A percentile compares a stretch with the other conserved stretches of the same genome.
Conservation (phyloP, 179 eudicot species). For the Heliamphora pulchella region DNA sequence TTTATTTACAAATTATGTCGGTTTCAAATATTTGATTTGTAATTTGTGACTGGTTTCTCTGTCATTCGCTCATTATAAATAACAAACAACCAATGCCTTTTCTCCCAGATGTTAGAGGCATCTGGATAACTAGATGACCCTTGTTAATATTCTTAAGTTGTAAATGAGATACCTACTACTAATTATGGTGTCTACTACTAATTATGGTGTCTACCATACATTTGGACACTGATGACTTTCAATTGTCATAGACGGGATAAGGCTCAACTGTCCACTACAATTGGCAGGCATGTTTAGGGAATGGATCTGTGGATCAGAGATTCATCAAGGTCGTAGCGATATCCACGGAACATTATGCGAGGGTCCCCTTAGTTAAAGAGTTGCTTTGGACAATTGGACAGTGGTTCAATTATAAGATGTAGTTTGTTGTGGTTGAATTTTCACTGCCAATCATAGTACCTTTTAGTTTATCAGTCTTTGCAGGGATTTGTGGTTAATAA, state of each 20-base stretch:
- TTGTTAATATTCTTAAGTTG: background rate
- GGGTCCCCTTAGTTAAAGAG: too few species aligned
- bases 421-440: too few species aligned
- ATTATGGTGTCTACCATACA: background rate
- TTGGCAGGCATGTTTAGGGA: background rate
- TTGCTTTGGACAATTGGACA: too few species aligned
- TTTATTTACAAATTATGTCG: background rate
- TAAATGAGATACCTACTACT: background rate
- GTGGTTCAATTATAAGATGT: too few species aligned
- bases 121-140: too few species aligned
- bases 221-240: background rate
- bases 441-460: too few species aligned
- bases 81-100: too few species aligned
- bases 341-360: background rate
- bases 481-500: too few species aligned
- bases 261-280: background rate
- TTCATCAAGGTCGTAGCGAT: background rate
- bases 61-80: too few species aligned
- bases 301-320: background rate
- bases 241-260: background rate
- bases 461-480: too few species aligned
- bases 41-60: too few species aligned
- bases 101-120: too few species aligned
- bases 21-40: background rate
- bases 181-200: background rate